Evolutionary conservation across 805 yeast species (phyloP).

Genomic region (Saturnispora dispora): DNA sequence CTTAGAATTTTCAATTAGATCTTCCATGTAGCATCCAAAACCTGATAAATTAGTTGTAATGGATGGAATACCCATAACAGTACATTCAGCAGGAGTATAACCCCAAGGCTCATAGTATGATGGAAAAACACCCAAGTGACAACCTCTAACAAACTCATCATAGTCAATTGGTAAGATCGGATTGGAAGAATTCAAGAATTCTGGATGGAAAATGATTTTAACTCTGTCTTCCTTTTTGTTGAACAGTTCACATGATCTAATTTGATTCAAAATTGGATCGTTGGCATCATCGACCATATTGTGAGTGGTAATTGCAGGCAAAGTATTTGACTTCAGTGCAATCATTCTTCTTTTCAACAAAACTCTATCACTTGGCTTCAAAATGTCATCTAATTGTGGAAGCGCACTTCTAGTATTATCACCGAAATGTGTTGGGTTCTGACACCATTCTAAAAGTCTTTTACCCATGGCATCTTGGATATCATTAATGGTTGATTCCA

Average conservation of each 20-base stretch:
- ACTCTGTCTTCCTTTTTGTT: slow-evolving; percentile 86
- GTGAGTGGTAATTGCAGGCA: slow-evolving; percentile 96
- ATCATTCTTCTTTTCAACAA: slow-evolving; percentile 84
- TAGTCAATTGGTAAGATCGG: slow-evolving; percentile 90
- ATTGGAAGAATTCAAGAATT: slow-evolving; percentile 87
- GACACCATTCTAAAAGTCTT: slow-evolving; percentile 82
- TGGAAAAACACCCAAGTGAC: slow-evolving; percentile 97
- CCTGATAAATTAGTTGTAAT: slow-evolving; percentile 94
- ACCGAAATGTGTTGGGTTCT: slow-evolving; percentile 33
- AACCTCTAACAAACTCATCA: slow-evolving; percentile 96
- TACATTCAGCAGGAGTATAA: slow-evolving; percentile 97
- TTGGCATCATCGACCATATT: slow-evolving; percentile 88
- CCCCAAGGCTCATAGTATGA: slow-evolving; percentile 99
- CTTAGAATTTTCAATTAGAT: slow-evolving; percentile 82
- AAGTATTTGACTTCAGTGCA: slow-evolving; percentile 79
- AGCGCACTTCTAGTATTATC: slow-evolving; percentile 41
- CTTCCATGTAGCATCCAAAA: slow-evolving; percentile 98
- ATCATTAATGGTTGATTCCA: slow-evolving; percentile 81
- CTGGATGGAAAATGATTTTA: slow-evolving; percentile 95
- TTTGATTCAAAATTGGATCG: slow-evolving; percentile 87
- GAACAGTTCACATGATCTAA: slow-evolving; percentile 84
- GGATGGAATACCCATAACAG: slow-evolving; percentile 98
- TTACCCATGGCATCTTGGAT: slow-evolving; percentile 81
- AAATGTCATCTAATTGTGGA: slow-evolving; percentile 67
- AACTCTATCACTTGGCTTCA: slow-evolving; percentile 82